Base-by-base conservation (phyloP, 306 rosid species). In the Dalbergia oliveri region DNA sequence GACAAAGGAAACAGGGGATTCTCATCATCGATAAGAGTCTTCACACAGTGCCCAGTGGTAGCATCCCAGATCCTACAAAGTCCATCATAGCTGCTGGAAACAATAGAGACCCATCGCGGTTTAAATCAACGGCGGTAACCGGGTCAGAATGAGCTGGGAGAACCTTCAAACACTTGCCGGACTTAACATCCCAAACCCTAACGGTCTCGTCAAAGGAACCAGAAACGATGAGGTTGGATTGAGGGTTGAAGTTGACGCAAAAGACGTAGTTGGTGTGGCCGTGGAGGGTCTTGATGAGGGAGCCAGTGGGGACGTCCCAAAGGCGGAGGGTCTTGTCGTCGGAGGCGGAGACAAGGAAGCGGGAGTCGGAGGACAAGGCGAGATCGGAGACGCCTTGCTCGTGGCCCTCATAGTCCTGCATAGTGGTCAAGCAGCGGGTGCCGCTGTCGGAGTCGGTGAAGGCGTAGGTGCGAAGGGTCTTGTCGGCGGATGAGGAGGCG, bases 191-290 rank as follows among this genome's bases (percentile, higher is more conserved):
- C 99, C 98, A 93, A 26, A 95, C 87, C 69, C 98, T 91, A 41
- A 95, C 98, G 13, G 98, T 95, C 89, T 95, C 99, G n/a, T 91
- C 99, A 78, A 91, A 95, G 34, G 99, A 95, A n/a, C 99, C 99
- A 4, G 98, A 93, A 33, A 95, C 98, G 66, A 95, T 89, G 75
- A 93, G 66, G 84, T 93, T 93, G 54, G 92, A 87, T 77, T 93
- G 99, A 1, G 99, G 99, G 49, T 93, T 95, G 77, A 95, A 95
- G 75, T 91, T 91, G 37, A 90, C 98, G 80, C 98, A 95, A 84
- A 93, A 95, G 7, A 87, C 93, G 59, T 87, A 91, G 83, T 95
- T 95, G 58, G 99, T 93, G 88, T 95, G 99, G 16, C 99, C 99
- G 6, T 81, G 82, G 11, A 95, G 93, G 72, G 98, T 91, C 79